phyloP scores from a whole-genome alignment of 805 yeast species.

The Kodamaea hsintzibuensis region DNA sequence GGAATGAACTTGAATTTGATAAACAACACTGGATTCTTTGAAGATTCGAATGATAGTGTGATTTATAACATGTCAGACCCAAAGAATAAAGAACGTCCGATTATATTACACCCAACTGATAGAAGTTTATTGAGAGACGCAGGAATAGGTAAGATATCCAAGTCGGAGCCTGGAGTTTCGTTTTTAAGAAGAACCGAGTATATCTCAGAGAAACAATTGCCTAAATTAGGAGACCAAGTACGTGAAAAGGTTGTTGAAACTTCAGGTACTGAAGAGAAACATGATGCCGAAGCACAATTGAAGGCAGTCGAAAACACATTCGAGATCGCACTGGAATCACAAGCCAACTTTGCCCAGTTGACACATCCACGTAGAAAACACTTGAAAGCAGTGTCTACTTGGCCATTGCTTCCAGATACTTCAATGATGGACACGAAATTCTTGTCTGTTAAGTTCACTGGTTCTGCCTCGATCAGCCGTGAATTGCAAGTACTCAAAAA shows the following conservation, averaged over 20 bases:
- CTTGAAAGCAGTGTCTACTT: constrained; percentile 70
- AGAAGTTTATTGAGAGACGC: constrained; percentile 79
- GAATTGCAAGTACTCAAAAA: constrained; percentile 32
- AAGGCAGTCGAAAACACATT: constrained; percentile 77
- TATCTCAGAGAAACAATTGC: constrained; percentile 60
- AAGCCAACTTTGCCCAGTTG: constrained; percentile 42
- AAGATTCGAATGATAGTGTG: constrained; percentile 52
- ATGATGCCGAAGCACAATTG: constrained; percentile 64
- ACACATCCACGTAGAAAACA: constrained; percentile 79
- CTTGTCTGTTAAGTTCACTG: constrained; percentile 60
- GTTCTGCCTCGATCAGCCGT: constrained; percentile 51
- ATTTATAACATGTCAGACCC: constrained; percentile 30
- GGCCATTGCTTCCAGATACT: constrained; percentile 87
- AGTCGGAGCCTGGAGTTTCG: constrained; percentile 57
- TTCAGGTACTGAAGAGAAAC: constrained; percentile 19
- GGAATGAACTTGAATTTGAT: constrained; percentile 81
- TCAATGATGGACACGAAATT: constrained; percentile 83
- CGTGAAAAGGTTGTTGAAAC: constrained; percentile 20
- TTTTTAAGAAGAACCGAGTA: constrained; percentile 95
- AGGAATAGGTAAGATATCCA: constrained; percentile 45
- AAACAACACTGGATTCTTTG: constrained; percentile 65
- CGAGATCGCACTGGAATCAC: constrained; percentile 53
- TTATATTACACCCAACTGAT: constrained; percentile 75
- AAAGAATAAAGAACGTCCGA: constrained; percentile 27
- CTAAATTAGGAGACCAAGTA: constrained; percentile 19